These are phyloP conservation scores for Samsoniella hepiali DNA, from an alignment of 2,329 filamentous ascomycete genomes.

Conservation along the genomic window DNA sequence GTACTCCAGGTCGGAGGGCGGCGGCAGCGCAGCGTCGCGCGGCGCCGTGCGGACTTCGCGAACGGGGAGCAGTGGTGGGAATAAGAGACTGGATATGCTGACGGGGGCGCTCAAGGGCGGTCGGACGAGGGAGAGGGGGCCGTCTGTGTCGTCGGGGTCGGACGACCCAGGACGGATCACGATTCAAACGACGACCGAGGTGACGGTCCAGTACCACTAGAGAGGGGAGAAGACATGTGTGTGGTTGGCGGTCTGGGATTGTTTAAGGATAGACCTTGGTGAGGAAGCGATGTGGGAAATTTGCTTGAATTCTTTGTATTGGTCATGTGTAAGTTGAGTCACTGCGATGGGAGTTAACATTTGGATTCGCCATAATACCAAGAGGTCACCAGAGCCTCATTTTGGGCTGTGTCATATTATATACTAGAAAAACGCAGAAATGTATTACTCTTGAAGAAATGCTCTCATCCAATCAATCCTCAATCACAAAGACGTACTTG, in stretches of 20 bases:
- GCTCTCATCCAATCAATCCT: background rate
- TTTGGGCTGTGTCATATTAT: too few relatives aligned
- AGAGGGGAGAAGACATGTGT: too few relatives aligned
- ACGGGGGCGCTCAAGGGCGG: background rate
- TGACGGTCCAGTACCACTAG: background rate
- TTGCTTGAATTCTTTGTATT: too few relatives aligned
- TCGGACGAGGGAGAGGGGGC: background rate
- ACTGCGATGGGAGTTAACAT: too few relatives aligned
- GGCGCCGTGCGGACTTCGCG: background rate
- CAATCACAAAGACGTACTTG: conserved; percentile 23
- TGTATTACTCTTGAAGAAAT: background rate
- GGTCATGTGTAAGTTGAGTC: too few relatives aligned
- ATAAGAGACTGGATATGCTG: background rate
- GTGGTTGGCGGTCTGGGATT: too few relatives aligned
- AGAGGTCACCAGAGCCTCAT: background rate
- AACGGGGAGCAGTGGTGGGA: background rate
- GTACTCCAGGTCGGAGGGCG: background rate
- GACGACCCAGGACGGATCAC: background rate
- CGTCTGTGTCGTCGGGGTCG: background rate
- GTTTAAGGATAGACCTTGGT: too few relatives aligned
- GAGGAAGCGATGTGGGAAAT: too few relatives aligned
- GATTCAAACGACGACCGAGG: conserved; percentile 1
- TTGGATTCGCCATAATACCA: too few relatives aligned
- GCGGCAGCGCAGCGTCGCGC: background rate
- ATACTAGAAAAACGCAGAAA: background rate